A percentile compares a stretch with the other conserved stretches of the same genome.
phyloP scores from a whole-genome alignment of 2,329 filamentous ascomycete genomes.

The Escovopsis sp. region DNA sequence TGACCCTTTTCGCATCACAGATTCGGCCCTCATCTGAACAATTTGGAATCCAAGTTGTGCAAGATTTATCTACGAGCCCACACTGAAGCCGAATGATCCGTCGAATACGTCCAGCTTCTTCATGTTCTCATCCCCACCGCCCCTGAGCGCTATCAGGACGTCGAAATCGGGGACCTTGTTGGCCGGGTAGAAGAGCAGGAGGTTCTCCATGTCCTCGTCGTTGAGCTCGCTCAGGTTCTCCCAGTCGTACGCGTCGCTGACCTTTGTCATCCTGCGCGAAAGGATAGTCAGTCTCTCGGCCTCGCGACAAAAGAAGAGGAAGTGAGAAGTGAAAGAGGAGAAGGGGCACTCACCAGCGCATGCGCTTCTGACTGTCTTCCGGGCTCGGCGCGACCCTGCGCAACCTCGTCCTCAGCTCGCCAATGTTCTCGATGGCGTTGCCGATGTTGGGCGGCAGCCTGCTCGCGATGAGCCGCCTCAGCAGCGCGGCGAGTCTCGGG shows the following conservation, averaged over 20 bases:
- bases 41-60: too few relatives aligned
- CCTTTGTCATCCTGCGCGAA: slow-evolving; percentile 65
- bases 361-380: slow-evolving; percentile 70
- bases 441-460: slow-evolving; percentile 67
- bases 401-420: slow-evolving; percentile 63
- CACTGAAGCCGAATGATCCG: slow-evolving; percentile 44
- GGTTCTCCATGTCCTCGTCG: slow-evolving; percentile 68
- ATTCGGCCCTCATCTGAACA: too few relatives aligned
- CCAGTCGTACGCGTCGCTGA: slow-evolving; percentile 76
- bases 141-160: slow-evolving; percentile 39
- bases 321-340: background rate
- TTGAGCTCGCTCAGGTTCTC: slow-evolving; percentile 73
- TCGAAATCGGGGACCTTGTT: slow-evolving; percentile 42
- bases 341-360: slow-evolving; percentile 57
- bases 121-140: slow-evolving; percentile 21
- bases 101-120: slow-evolving; percentile 41
- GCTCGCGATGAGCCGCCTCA: slow-evolving; percentile 67
- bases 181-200: slow-evolving; percentile 59
- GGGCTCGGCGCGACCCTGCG: slow-evolving; percentile 57
- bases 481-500: slow-evolving; percentile 74
- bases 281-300: too few relatives aligned
- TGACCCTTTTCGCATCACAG: too few relatives aligned
- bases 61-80: slow-evolving; percentile 23
- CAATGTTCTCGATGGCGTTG: slow-evolving; percentile 73
- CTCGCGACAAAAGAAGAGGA: too few relatives aligned